phyloP scores from a whole-genome alignment of 108 stramenopile species.

The Cyclotella atomus region DNA sequence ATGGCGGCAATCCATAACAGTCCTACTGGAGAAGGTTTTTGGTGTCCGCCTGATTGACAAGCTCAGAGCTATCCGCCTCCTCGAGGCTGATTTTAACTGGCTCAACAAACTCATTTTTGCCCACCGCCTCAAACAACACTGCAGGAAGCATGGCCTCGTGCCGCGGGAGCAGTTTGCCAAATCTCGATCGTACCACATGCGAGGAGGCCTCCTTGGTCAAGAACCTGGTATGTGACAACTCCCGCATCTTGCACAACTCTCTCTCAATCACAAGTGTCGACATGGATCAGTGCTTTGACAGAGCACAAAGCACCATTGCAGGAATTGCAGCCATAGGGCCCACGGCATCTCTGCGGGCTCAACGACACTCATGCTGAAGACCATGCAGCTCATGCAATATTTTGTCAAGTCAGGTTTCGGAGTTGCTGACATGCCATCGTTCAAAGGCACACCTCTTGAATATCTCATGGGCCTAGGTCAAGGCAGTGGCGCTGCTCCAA shows the following conservation, averaged over 20 bases:
- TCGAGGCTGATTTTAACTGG: conserved; percentile 6
- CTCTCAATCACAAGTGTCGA: background rate
- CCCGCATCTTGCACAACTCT: background rate
- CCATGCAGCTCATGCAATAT: background rate
- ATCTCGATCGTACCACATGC: background rate
- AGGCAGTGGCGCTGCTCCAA: background rate
- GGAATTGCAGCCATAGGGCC: background rate
- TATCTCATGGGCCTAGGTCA: background rate
- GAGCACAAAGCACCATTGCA: background rate
- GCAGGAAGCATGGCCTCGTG: background rate
- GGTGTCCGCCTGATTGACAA: background rate
- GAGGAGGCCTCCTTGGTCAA: background rate
- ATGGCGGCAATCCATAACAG: background rate
- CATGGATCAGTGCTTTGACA: background rate
- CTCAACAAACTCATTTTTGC: background rate
- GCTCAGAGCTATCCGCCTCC: background rate
- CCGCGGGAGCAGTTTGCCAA: conserved; percentile 3
- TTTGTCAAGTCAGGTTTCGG: background rate
- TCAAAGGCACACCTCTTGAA: background rate
- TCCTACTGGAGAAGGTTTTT: background rate
- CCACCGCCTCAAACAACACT: background rate
- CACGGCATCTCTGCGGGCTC: background rate
- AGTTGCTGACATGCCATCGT: background rate
- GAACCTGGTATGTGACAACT: background rate
- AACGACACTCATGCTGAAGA: background rate